These are phyloP conservation scores for Arctostaphylos glauca DNA, from an alignment of 148 eudicot species.

Conservation along the genomic window DNA sequence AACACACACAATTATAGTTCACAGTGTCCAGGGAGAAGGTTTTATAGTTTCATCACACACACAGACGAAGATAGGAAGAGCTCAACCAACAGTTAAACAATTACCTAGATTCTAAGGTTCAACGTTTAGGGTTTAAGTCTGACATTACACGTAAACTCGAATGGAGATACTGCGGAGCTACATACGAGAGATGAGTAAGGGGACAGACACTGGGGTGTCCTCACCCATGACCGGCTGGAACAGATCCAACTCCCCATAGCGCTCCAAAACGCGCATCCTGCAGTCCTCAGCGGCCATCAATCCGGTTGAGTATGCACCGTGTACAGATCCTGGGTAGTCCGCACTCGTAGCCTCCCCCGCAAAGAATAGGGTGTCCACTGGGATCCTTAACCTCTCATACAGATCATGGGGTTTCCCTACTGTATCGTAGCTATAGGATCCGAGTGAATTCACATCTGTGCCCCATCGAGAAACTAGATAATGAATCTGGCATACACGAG, in stretches of 20 bases:
- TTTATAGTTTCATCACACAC: neutral
- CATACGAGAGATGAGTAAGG: conserved; percentile 82
- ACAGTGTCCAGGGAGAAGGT: no score
- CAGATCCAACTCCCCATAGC: conserved; percentile 77
- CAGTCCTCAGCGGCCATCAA: conserved; percentile 93
- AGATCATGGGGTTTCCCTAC: conserved; percentile 91
- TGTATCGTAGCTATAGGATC: conserved; percentile 87
- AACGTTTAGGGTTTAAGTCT: neutral
- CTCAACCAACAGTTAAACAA: neutral
- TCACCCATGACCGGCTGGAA: conserved; percentile 85
- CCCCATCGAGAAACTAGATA: conserved; percentile 97
- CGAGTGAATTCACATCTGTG: conserved; percentile 70
- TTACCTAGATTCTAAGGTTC: neutral
- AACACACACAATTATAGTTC: no score
- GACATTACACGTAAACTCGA: neutral
- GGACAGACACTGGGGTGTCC: conserved; percentile 53
- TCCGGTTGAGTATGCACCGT: conserved; percentile 95
- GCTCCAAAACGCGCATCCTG: conserved; percentile 94
- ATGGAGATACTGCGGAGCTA: conserved; percentile 17
- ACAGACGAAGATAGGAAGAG: neutral
- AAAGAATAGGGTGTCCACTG: conserved; percentile 92
- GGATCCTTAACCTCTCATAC: conserved; percentile 80
- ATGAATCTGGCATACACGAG: conserved; percentile 60
- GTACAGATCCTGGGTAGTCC: conserved; percentile 86
- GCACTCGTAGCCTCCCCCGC: conserved; percentile 96